A percentile compares a stretch with the other conserved stretches of the same genome.
Evolutionary conservation across 257 asterid genomes (phyloP).

Genomic region (Osmanthus fragrans): DNA sequence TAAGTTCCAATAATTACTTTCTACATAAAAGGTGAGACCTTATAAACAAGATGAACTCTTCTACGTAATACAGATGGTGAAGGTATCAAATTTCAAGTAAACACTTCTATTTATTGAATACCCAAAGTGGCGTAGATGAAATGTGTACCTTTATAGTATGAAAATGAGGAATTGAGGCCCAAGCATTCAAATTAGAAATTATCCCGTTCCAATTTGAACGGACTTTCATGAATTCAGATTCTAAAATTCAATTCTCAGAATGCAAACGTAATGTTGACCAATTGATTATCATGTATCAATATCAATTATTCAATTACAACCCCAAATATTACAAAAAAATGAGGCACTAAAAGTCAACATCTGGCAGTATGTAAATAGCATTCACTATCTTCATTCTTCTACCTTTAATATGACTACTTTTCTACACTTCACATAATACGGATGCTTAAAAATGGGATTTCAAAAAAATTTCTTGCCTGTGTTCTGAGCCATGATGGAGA

Average conservation of each 20-base stretch:
- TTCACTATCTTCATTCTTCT: not conserved
- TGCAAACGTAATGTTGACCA: too few relatives aligned
- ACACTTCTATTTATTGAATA: not conserved
- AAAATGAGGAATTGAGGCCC: not conserved
- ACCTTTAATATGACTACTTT: too few relatives aligned
- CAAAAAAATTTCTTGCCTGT: conserved; percentile 26
- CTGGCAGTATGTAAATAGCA: not conserved
- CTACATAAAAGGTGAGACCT: not conserved
- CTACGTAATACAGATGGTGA: not conserved
- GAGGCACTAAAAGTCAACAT: not conserved
- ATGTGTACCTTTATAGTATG: too few relatives aligned
- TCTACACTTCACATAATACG: not conserved
- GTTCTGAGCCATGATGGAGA: conserved; percentile 31
- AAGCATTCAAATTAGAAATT: not conserved
- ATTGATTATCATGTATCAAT: too few relatives aligned
- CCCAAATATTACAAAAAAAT: not conserved
- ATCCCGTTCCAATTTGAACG: not conserved
- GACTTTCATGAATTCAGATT: too few relatives aligned
- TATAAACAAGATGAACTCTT: not conserved
- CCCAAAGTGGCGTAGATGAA: not conserved
- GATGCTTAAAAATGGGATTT: not conserved
- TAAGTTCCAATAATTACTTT: not conserved
- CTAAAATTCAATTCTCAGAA: too few relatives aligned
- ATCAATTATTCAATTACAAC: not conserved
- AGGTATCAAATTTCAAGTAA: not conserved